Base-by-base conservation (phyloP, 148 eudicot genomes). In the Camellia sinensis region DNA sequence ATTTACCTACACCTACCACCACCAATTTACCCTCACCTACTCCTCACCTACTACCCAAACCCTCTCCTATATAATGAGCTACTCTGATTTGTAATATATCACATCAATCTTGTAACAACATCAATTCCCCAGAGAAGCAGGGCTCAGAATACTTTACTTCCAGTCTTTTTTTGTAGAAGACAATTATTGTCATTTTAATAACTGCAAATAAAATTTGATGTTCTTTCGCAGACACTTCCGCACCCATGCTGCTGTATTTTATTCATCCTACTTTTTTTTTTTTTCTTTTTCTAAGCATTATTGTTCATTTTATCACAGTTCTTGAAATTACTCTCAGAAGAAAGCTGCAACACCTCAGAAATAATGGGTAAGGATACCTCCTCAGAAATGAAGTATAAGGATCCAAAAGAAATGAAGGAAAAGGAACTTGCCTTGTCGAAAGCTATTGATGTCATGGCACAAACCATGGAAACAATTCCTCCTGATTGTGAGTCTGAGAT, bases 261-360 rank as follows among this genome's bases (percentile, higher is more conserved):
- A 21, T 48, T 56, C 13, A 44, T 69, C 73, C 4, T 37, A 50
- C 54, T 29, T 29, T 29, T 29, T 29, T 29, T 29, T 29, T 29
- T 29, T 60, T 74, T 22, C 14, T 15, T 46, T 5, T 77, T 4
- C 17, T 52, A 48, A 61, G 6, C 45, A 0, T 17, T 77, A 29
- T 70, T 67, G 3, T 22, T 67, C 41, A 53, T 82, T 19, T 62
- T 80, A 45, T 82, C 63, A 17, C 90, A 96, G 99, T 94, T 89
- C 79, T 80, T 94, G 84, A 93, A 94, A 82, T 66, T 94, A 80
- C 94, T 96, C 41, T 84, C 91, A 18, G 95, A 88, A 84, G 94
- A 92, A 81, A 86, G 80, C 60, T 83, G 83, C 59, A 87, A 86
- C 29, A 71, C 71, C 82, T 70, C 87, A 50, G 89, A 90, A 74